These are phyloP conservation scores for Phytophthora chlamydospora DNA, from an alignment of 352 stramenopile genomes.

Conservation along the genomic window DNA sequence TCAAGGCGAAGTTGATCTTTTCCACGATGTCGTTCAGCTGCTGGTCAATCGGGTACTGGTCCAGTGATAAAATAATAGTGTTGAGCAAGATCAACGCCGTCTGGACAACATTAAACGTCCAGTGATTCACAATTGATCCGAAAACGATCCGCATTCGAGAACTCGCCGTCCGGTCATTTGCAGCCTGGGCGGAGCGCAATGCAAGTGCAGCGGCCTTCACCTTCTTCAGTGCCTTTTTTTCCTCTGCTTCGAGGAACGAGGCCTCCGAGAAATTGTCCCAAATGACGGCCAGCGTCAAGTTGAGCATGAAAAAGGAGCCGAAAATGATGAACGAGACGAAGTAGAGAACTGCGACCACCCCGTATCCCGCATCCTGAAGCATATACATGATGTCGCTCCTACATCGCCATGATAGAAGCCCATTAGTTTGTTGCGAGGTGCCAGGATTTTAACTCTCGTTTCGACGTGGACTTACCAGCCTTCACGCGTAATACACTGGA, in stretches of 20 bases:
- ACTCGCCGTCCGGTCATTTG: slow-evolving; percentile 2
- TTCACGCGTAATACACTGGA: slow-evolving; percentile 92
- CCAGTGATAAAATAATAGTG: slow-evolving; percentile 82
- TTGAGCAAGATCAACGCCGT: slow-evolving; percentile 83
- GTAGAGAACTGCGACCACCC: slow-evolving; percentile 66
- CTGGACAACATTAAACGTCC: slow-evolving; percentile 60
- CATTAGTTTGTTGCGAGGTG: background rate
- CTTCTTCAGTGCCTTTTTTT: slow-evolving; percentile 43
- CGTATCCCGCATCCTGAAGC: slow-evolving; percentile 57
- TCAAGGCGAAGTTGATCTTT: slow-evolving; percentile 67
- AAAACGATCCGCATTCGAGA: slow-evolving; percentile 27
- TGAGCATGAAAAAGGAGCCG: slow-evolving; percentile 92
- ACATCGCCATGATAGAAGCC: background rate
- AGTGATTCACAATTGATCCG: slow-evolving; percentile 46
- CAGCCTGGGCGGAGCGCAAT: slow-evolving; percentile 5
- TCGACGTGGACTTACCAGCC: slow-evolving; percentile 72
- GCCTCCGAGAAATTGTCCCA: slow-evolving; percentile 81
- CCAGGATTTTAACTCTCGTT: background rate
- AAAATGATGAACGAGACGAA: slow-evolving; percentile 91
- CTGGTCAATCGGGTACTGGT: slow-evolving; percentile 71
- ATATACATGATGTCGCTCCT: slow-evolving; percentile 74
- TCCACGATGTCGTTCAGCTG: slow-evolving; percentile 50
- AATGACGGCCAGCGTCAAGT: slow-evolving; percentile 91
- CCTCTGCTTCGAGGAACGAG: slow-evolving; percentile 63
- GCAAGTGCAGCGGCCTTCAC: slow-evolving; percentile 29